Evolutionary conservation across 495 filamentous ascomycete species (phyloP).

Genomic region (Hypomontagnella submonticulosa): DNA sequence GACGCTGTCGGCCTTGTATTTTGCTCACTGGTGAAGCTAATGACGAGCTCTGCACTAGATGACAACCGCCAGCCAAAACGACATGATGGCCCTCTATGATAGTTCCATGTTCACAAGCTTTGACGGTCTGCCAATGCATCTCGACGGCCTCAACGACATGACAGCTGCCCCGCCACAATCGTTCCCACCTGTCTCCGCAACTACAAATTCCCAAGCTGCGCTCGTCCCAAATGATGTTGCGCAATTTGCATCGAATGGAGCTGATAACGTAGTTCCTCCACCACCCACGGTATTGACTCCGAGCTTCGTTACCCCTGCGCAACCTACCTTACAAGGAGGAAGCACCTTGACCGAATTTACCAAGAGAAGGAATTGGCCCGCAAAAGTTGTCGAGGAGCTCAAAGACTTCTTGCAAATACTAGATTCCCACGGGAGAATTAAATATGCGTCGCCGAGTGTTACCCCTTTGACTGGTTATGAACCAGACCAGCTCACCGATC

Average conservation of each 20-base stretch:
- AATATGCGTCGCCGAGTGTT: constrained; percentile 84
- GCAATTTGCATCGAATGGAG: constrained; percentile 41
- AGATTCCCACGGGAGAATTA: constrained; percentile 82
- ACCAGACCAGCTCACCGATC: constrained; percentile 74
- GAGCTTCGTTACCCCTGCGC: constrained; percentile 45
- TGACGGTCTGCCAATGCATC: constrained; percentile 53
- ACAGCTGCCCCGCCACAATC: constrained; percentile 31
- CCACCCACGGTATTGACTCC: constrained; percentile 48
- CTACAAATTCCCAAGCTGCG: constrained; percentile 34
- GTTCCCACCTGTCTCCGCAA: constrained; percentile 35
- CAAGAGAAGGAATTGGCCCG: constrained; percentile 88
- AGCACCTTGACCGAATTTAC: constrained; percentile 84
- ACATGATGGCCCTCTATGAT: constrained; percentile 57
- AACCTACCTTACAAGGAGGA: constrained; percentile 58
- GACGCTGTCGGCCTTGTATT: constrained; percentile 14
- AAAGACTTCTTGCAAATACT: constrained; percentile 90
- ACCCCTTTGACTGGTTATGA: constrained; percentile 81
- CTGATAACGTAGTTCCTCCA: constrained; percentile 55
- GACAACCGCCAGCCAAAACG: constrained; percentile 48
- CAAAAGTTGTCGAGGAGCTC: constrained; percentile 88
- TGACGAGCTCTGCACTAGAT: constrained; percentile 40
- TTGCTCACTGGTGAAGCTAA: constrained; percentile 23
- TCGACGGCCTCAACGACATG: constrained; percentile 48
- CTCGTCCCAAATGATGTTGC: constrained; percentile 41
- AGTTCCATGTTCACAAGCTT: constrained; percentile 50